Evolutionary conservation across 495 filamentous ascomycete species (phyloP).

Genomic region (Trichoderma erinaceum): DNA sequence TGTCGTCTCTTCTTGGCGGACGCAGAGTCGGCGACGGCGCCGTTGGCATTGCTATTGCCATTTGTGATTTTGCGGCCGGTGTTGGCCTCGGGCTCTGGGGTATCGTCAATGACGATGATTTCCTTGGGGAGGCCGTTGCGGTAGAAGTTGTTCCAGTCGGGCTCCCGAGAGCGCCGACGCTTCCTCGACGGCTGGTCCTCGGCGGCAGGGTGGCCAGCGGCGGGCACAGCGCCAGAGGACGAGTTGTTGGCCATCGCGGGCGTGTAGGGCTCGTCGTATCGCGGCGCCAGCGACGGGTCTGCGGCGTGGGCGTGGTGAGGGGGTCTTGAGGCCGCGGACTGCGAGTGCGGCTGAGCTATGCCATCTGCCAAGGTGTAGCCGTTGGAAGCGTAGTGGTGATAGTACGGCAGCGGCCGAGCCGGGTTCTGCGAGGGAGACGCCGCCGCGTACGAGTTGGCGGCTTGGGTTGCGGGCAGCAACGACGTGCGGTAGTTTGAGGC

Average conservation of each 20-base stretch:
- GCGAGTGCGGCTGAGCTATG: conserved; percentile 23
- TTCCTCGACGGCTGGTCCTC: conserved; percentile 39
- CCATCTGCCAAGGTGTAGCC: conserved; percentile 34
- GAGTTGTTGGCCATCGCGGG: background rate
- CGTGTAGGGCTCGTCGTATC: conserved; percentile 22
- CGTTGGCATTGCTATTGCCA: conserved; percentile 16
- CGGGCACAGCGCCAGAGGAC: conserved; percentile 31
- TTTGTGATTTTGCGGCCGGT: conserved; percentile 28
- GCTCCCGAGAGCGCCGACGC: conserved; percentile 53
- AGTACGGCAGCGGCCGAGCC: conserved; percentile 19
- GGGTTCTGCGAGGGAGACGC: conserved; percentile 18
- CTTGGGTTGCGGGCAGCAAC: conserved; percentile 45
- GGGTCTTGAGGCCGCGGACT: conserved; percentile 30
- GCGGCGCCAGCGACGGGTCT: conserved; percentile 20
- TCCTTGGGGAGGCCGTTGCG: conserved; percentile 89
- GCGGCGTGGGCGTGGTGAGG: conserved; percentile 26
- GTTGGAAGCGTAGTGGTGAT: conserved; percentile 41
- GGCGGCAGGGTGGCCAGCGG: conserved; percentile 27
- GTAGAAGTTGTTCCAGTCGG: conserved; percentile 88
- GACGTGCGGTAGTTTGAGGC: conserved; percentile 48
- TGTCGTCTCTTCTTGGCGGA: conserved; percentile 42
- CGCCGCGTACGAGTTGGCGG: conserved; percentile 42
- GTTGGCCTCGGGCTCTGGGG: conserved; percentile 53
- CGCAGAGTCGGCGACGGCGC: conserved; percentile 19
- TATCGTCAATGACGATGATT: conserved; percentile 92